Evolutionary conservation across 345 rosid species (phyloP), one percentile per base, ranked within the genome.

Genomic region (Arabidopsis thaliana): DNA sequence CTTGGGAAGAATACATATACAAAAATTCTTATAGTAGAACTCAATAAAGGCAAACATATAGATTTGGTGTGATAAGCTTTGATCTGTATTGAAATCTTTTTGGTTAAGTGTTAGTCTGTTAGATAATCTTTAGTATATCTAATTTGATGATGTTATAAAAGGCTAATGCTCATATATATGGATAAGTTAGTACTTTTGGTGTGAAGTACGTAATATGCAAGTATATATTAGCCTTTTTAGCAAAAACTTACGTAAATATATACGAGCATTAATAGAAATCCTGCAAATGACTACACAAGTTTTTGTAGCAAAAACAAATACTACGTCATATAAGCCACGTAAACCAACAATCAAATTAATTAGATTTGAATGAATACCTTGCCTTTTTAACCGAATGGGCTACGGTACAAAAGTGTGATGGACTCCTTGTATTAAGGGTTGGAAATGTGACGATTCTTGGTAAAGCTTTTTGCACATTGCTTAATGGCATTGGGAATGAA

Each of bases 401-500:
- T 25, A 77, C 38, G 40, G 55, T 55, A 46, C 65, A 76, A 71
- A 71, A 64, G 72, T 71, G 67, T 28, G 63, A 64, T 65, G 76
- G 66, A 28, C 56, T 71, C 81, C 80, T 64, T 64, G n/a, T 77
- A 70, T 71, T 77, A 71, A 65, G 80, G 80, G 52, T 77, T 77
- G 38, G 37, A 46, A 69, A 64, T 77, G 72, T 77, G 70, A 44
- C 49, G 12, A 52, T 34, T 23, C 50, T 44, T 56, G 59, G 51
- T 57, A 78, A 78, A 65, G 76, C 72, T 78, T 65, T 68, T 63
- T 68, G 71, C 48, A 69, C 45, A 36, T 46, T 71, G 23, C 80
- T 56, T 64, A 70, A 77, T 77, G 67, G 71, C 80, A 77, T 77
- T 64, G 80, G 80, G 80, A 76, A 71, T 70, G 71, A 71, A 69